Conservation (phyloP, 257 asterid genomes). For the Apocynum venetum region DNA sequence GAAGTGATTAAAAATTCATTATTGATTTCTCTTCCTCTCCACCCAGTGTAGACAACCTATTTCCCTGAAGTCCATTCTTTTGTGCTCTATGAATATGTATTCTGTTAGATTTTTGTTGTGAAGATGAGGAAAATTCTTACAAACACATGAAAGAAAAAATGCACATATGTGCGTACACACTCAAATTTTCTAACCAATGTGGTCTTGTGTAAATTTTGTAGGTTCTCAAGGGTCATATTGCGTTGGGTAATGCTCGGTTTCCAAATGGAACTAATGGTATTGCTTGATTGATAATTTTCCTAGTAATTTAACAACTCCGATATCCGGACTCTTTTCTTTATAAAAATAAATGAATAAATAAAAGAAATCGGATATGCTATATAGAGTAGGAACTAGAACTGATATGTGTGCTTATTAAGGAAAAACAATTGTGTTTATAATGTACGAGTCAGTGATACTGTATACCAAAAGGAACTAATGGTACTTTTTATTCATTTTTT, state of each 20-base stretch:
- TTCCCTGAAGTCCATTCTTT: background rate
- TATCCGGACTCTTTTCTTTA: background rate
- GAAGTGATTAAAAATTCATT: background rate
- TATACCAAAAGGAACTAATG: too few species aligned
- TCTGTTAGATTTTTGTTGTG: background rate
- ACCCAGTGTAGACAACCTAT: background rate
- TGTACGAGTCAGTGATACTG: background rate
- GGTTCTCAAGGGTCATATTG: conserved; percentile 98
- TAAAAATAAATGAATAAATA: background rate
- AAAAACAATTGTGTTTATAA: background rate
- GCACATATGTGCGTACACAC: background rate
- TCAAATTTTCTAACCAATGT: background rate
- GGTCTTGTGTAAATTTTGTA: conserved; percentile 27
- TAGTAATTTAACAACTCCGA: background rate
- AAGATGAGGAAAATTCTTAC: background rate
- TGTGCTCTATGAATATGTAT: background rate
- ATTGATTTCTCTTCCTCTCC: background rate
- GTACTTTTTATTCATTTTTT: conserved; percentile 11
- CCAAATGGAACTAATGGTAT: conserved; percentile 93
- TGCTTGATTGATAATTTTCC: background rate
- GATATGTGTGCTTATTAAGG: background rate
- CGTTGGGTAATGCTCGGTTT: conserved; percentile 90
- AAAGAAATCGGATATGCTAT: background rate
- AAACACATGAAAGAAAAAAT: too few species aligned
- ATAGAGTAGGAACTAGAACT: background rate